phyloP scores from a whole-genome alignment of 2,329 filamentous ascomycete species.

The Aspergillus proliferans region DNA sequence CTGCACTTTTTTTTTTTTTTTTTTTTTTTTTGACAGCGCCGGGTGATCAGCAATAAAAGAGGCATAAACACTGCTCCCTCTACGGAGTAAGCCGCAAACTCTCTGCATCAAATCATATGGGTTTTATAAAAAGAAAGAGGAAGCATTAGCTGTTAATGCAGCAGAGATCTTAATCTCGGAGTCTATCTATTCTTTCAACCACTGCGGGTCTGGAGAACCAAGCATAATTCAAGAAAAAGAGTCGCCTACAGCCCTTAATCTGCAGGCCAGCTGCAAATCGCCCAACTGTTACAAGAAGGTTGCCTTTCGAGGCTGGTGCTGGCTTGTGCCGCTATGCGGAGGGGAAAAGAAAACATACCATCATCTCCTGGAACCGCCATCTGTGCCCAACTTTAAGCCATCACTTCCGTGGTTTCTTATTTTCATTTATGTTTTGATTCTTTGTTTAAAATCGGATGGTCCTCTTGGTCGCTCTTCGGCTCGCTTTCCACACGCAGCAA shows the following conservation, averaged over 20 bases:
- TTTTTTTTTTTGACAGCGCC: neutral
- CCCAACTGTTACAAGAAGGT: neutral
- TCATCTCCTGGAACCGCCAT: neutral
- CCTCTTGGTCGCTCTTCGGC: no score
- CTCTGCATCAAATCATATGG: neutral
- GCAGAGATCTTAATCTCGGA: neutral
- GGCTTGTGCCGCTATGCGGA: neutral
- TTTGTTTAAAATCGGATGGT: no score
- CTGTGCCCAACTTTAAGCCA: neutral
- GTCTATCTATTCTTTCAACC: no score
- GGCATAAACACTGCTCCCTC: no score
- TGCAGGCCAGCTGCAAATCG: neutral
- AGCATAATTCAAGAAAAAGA: neutral
- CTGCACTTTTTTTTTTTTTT: neutral
- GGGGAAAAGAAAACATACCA: neutral
- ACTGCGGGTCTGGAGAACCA: neutral
- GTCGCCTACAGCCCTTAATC: neutral
- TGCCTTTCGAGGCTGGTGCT: neutral
- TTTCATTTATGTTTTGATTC: neutral
- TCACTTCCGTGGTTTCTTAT: neutral
- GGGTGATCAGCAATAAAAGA: no score
- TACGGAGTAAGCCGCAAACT: no score
- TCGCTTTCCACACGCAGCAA: neutral
- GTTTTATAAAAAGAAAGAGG: neutral
- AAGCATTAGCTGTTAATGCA: neutral